Percentiles rank a stretch among this genome's conserved stretches.
These are phyloP conservation scores for Penicillium samsonianum DNA, from an alignment of 495 filamentous ascomycete species.

Conservation along the genomic window DNA sequence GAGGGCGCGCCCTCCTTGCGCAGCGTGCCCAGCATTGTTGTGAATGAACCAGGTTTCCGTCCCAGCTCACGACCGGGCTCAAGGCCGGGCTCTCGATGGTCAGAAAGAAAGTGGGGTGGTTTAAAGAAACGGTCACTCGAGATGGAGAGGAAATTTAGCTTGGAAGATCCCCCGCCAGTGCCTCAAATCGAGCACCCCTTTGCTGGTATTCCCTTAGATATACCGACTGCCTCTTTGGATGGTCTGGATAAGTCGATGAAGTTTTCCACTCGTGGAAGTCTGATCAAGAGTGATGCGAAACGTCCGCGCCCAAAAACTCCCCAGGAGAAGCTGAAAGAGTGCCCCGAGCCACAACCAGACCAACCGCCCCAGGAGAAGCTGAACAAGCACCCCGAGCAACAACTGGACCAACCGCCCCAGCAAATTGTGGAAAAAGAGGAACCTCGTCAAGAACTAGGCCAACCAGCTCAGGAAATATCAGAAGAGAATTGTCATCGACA, in stretches of 20 bases:
- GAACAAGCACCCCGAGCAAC: constrained; percentile 22
- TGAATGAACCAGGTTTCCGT: constrained; percentile 39
- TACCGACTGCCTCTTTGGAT: constrained; percentile 55
- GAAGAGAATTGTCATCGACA: constrained; percentile 9
- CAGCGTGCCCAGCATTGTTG: constrained; percentile 47
- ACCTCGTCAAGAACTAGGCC: not conserved
- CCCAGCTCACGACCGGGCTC: constrained; percentile 40
- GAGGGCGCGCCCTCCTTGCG: constrained; percentile 33
- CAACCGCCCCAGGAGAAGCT: constrained; percentile 6
- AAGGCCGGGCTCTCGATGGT: constrained; percentile 45
- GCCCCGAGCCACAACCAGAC: constrained; percentile 20
- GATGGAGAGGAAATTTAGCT: constrained; percentile 33
- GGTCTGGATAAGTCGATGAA: constrained; percentile 55
- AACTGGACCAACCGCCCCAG: constrained; percentile 6
- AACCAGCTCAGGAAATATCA: not conserved
- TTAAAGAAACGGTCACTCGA: constrained; percentile 42
- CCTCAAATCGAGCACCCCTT: constrained; percentile 46
- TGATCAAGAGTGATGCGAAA: constrained; percentile 35
- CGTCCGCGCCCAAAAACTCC: constrained; percentile 17
- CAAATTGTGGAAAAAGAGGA: constrained; percentile 1
- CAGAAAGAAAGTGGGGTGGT: constrained; percentile 46
- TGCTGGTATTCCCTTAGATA: constrained; percentile 55
- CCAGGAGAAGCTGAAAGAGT: constrained; percentile 11
- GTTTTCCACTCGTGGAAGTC: constrained; percentile 60
- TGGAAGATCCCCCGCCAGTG: constrained; percentile 35